These are phyloP conservation scores for Potentilla sterilis DNA, from an alignment of 306 rosid genomes.

Conservation along the genomic window DNA sequence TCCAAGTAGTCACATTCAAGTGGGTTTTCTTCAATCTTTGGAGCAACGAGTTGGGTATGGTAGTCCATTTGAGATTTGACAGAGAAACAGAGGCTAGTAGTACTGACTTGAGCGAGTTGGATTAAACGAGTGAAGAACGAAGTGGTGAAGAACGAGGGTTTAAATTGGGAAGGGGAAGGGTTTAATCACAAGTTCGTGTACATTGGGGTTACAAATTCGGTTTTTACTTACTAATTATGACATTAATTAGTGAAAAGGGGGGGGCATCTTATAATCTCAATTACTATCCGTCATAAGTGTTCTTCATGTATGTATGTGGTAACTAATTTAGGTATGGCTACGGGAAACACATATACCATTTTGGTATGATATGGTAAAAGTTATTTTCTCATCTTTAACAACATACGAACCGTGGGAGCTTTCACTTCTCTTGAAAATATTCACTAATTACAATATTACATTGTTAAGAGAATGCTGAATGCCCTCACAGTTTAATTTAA, in stretches of 20 bases:
- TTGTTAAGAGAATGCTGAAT: too few species aligned
- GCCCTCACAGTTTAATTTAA: too few species aligned
- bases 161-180: slow-evolving; percentile 9
- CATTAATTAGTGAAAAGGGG: slow-evolving; percentile 31
- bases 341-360: too few species aligned
- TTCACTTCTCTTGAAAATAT: too few species aligned
- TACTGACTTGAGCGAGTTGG: background rate
- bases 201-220: slow-evolving; percentile 41
- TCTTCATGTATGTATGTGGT: background rate
- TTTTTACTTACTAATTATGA: slow-evolving; percentile 23
- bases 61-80: slow-evolving; percentile 35
- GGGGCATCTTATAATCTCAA: slow-evolving; percentile 23
- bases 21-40: slow-evolving; percentile 35
- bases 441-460: too few species aligned
- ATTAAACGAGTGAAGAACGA: background rate
- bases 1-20: slow-evolving; percentile 22
- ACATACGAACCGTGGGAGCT: too few species aligned
- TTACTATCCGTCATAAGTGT: background rate
- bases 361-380: too few species aligned
- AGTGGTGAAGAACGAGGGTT: background rate
- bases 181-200: slow-evolving; percentile 28
- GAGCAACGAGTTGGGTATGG: slow-evolving; percentile 14
- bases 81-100: background rate
- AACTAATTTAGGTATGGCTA: background rate
- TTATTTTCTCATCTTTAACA: too few species aligned